Evolutionary conservation across 306 rosid species (phyloP).

Genomic region (Begonia loranthoides): DNA sequence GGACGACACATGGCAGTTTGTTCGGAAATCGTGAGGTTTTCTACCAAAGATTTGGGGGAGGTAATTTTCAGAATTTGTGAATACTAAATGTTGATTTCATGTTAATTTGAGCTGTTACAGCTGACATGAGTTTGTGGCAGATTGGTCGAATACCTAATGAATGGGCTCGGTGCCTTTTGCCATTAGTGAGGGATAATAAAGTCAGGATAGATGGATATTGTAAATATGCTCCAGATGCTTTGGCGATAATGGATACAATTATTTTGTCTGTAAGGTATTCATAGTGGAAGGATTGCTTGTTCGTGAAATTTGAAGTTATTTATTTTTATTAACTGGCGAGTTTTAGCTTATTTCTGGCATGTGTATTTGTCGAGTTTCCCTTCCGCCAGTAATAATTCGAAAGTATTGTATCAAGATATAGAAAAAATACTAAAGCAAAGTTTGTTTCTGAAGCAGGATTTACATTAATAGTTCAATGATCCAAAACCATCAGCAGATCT

Average conservation of each 20-base stretch:
- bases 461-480: slow-evolving; percentile 62
- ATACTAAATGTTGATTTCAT: neutral
- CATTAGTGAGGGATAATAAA: slow-evolving; percentile 66
- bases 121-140: slow-evolving; percentile 28
- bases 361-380: too few species aligned
- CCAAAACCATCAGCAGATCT: slow-evolving; percentile 46
- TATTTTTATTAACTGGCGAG: neutral
- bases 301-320: slow-evolving; percentile 1
- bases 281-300: neutral
- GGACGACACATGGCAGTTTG: slow-evolving; percentile 37
- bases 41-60: slow-evolving; percentile 59
- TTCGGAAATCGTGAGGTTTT: slow-evolving; percentile 82
- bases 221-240: slow-evolving; percentile 49
- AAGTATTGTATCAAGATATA: too few species aligned
- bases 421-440: slow-evolving; percentile 1
- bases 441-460: slow-evolving; percentile 32
- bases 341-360: neutral
- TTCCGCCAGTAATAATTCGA: too few species aligned
- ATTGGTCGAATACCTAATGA: slow-evolving; percentile 92
- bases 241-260: slow-evolving; percentile 73
- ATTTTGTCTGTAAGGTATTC: slow-evolving; percentile 60
- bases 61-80: slow-evolving; percentile 17
- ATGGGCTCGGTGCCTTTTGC: slow-evolving; percentile 90
- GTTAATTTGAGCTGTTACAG: slow-evolving; percentile 7
- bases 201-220: slow-evolving; percentile 60